These are phyloP conservation scores for Jimgerdemannia lactiflua DNA, from an alignment of 192 early-diverging fungal species.

Conservation along the genomic window DNA sequence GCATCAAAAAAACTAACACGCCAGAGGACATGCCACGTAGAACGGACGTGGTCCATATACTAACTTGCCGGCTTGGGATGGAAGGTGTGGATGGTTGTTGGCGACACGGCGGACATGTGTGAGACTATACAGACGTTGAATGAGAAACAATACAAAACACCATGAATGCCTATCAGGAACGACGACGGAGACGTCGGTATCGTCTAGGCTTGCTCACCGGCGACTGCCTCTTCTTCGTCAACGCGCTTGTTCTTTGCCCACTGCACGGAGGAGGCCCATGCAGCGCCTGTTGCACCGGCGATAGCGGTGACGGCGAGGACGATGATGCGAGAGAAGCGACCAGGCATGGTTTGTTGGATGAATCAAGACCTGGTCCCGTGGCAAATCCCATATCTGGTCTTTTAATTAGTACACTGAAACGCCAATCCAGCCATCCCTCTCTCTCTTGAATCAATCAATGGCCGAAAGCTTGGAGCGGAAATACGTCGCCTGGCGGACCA, in stretches of 20 bases:
- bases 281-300: not conserved
- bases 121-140: too few relatives aligned
- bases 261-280: not conserved
- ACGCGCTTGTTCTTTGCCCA: not conserved
- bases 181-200: not conserved
- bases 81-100: too few relatives aligned
- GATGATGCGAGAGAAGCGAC: not conserved
- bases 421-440: too few relatives aligned
- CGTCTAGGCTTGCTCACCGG: not conserved
- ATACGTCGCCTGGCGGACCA: slow-evolving; percentile 21
- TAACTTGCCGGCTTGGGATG: too few relatives aligned
- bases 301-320: too few relatives aligned
- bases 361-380: too few relatives aligned
- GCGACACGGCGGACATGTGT: too few relatives aligned
- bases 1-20: not conserved
- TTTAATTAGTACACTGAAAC: not conserved
- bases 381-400: not conserved
- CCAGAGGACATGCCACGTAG: not conserved
- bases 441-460: slow-evolving; percentile 4
- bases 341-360: not conserved
- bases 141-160: too few relatives aligned
- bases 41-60: not conserved
- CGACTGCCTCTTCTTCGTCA: not conserved
- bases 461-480: slow-evolving; percentile 15
- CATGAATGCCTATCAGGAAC: not conserved